Evolutionary conservation across 2,329 filamentous ascomycete species (phyloP), one percentile per base, ranked within the genome.

Genomic region (Botryotinia narcissicola): DNA sequence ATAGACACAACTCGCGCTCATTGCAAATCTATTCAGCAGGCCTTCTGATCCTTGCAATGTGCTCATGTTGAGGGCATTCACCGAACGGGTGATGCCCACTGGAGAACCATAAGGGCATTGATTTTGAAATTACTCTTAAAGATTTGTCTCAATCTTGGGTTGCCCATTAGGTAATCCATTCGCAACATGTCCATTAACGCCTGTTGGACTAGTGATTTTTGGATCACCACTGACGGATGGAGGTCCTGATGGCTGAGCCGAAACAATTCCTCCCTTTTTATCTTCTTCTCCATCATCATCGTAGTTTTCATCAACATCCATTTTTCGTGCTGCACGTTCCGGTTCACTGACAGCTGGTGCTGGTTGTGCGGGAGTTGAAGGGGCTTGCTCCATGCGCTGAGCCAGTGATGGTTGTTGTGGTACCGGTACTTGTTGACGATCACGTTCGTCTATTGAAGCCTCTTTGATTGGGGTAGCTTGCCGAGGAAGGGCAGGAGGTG

Each of bases 261-360:
- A 84, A 14, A 83, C 81, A 22, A 87, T 83, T 1, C 83, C 86
- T 14, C 85, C 81, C 81, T 91, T 91, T 84, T 91, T 91, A 73
- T 96, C 92, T 74, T 98, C 95, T 77, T 97, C 95, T 7, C 90
- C 93, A 73, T 95, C 95, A 79, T 98, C 95, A 81, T 98, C 95
- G 79, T 99, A 98, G 81, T 98, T 93, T 82, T 99, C 96, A 78
- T 99, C 95, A 32, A 98, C 93, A 10, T 98, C 95, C 90, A 99
- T 97, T 83, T 97, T 97, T 35, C 96, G 88, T 32, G 94, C 94
- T 48, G 96, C 94, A 71, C 90, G 85, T 82, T 92, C 90, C 16
- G 94, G 93, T 83, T 98, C 95, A 73, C 90, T 91, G 29, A 86
- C 51, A 57, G 51, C 82, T 32, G 87, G 84, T 3, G 87, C 82